Base-by-base conservation (phyloP, 164 flowering plant species). In the Macadamia integrifolia region DNA sequence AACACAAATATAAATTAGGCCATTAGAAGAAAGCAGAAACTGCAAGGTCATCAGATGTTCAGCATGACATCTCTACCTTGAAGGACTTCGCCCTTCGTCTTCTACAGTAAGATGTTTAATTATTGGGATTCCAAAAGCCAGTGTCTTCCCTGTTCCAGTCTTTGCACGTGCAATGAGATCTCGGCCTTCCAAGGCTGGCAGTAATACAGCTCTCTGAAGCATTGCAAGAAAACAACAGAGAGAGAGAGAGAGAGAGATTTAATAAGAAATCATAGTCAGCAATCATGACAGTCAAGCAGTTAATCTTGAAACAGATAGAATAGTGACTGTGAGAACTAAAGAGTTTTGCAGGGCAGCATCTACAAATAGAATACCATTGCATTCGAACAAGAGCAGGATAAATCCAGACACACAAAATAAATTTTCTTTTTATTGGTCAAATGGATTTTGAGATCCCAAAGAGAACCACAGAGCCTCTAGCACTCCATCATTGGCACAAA, bases 91-190 rank as follows among this genome's bases (percentile, higher is more conserved):
- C 72, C 75, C 78, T 53, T 78, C 82, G 53, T 77, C 85, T 55
- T 71, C 86, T 61, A 74, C 82, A 52, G 85, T 85, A 18, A 94
- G 82, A 4, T 84, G 82, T 74, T 92, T 92, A 46, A 94, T 74
- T 23, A 94, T 85, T 55, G 99, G 99, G 66, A 92, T 92, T 35
- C 98, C 98, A 77, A 94, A 94, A 14, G 99, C 99, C 71, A 94
- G 71, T 8, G 99, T 94, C 80, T 94, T 94, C 52, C 99, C 99
- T 11, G 99, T 94, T 71, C 99, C 99, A 8, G 99, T 94, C 81
- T 94, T 94, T 59, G 99, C 99, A 68, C 99, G 96, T 49, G 90
- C 99, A 79, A 94, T 94, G 57, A 94, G 63, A 74, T 94, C 98
- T 49, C 90, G 81, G 6, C 99, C 99, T 79, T 92, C 89, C 60